Percentiles rank a stretch among this genome's conserved stretches.
Conservation (phyloP, 148 eudicot genomes). For the Spergularia bocconei region DNA sequence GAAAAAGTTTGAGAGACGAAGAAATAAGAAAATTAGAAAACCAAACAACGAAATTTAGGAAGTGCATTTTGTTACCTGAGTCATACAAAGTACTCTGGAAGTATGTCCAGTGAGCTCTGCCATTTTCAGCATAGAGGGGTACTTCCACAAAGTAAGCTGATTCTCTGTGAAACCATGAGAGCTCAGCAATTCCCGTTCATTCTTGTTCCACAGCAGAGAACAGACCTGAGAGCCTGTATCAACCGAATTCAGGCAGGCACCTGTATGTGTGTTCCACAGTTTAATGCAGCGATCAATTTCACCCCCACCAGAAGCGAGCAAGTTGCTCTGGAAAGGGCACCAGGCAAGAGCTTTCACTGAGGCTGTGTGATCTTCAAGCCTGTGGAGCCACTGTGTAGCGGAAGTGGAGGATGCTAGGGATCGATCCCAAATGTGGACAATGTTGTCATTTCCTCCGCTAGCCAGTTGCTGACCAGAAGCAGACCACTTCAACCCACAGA, state of each 20-base stretch:
- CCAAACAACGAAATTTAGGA: too few relatives aligned
- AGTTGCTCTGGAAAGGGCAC: conserved; percentile 93
- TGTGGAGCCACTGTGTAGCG: conserved; percentile 80
- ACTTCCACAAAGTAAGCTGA: conserved; percentile 93
- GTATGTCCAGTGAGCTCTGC: conserved; percentile 92
- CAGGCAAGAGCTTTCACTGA: conserved; percentile 95
- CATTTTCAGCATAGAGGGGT: conserved; percentile 92
- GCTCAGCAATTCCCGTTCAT: conserved; percentile 81
- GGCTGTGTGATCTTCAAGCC: conserved; percentile 92
- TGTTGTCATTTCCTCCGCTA: conserved; percentile 89
- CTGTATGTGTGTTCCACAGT: conserved; percentile 97
- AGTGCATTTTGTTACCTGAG: conserved; percentile 45
- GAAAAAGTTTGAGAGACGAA: too few relatives aligned
- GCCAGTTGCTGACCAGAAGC: conserved; percentile 87
- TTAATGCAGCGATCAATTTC: conserved; percentile 79
- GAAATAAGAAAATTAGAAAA: too few relatives aligned
- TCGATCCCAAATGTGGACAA: conserved; percentile 86
- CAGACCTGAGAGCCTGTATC: conserved; percentile 95
- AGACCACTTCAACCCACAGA: conserved; percentile 92
- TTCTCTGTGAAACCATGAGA: conserved; percentile 93
- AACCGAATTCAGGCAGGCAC: conserved; percentile 81
- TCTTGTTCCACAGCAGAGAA: conserved; percentile 85
- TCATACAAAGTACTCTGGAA: conserved; percentile 90
- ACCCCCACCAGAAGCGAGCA: conserved; percentile 92
- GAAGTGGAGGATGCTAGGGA: conserved; percentile 68